phyloP scores from a whole-genome alignment of 345 rosid species.

The Populus nigra region DNA sequence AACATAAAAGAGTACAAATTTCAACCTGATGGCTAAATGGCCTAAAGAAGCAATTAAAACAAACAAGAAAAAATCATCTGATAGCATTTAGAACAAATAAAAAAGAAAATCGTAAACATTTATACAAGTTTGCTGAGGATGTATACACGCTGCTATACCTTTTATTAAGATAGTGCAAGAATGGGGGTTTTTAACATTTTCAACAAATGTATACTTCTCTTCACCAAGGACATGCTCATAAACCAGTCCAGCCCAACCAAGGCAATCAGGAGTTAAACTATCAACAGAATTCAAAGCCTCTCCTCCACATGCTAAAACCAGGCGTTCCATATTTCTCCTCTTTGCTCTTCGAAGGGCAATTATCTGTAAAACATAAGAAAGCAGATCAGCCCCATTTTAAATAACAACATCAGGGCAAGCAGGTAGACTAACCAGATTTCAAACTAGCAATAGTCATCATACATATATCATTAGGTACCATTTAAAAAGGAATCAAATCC shows the following conservation, averaged over 20 bases:
- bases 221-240: constrained; percentile 94
- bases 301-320: constrained; percentile 96
- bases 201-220: constrained; percentile 94
- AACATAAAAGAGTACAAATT: neutral
- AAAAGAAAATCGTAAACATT: neutral
- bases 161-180: constrained; percentile 92
- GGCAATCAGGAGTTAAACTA: constrained; percentile 76
- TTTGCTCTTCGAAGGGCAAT: constrained; percentile 97
- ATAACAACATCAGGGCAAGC: neutral
- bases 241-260: constrained; percentile 98
- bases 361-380: constrained; percentile 45
- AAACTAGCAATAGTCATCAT: neutral
- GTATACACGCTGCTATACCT: constrained; percentile 42
- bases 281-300: constrained; percentile 94
- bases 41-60: neutral
- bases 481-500: neutral
- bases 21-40: neutral
- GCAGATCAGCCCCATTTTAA: neutral
- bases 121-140: neutral
- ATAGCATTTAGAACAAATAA: neutral
- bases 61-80: neutral
- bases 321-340: constrained; percentile 97
- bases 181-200: constrained; percentile 84
- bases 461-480: neutral
- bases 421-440: neutral